Evolutionary conservation across 331 rosid species (phyloP).

Genomic region (Prunus yedoensis): DNA sequence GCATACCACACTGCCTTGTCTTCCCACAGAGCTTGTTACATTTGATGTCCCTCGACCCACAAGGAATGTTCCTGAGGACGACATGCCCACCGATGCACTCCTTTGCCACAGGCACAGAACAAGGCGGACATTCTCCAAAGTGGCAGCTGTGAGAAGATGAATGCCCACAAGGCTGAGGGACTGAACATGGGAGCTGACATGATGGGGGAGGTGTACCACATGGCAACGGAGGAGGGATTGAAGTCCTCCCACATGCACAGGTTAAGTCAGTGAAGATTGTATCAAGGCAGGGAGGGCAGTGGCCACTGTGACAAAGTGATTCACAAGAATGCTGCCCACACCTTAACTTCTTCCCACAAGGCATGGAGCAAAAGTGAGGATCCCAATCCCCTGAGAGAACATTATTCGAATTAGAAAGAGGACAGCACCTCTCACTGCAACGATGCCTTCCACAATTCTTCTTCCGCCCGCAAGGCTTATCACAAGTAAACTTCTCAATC

Average conservation of each 20-base stretch:
- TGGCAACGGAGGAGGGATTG: conserved; percentile 85
- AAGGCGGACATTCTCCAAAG: conserved; percentile 93
- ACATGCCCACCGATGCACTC: conserved; percentile 94
- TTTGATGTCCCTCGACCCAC: conserved; percentile 89
- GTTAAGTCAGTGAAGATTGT: conserved; percentile 81
- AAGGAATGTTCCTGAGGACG: conserved; percentile 88
- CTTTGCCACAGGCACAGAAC: conserved; percentile 88
- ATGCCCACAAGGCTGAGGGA: conserved; percentile 93
- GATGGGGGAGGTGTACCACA: conserved; percentile 86
- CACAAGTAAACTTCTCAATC: conserved; percentile 63
- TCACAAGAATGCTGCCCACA: conserved; percentile 94
- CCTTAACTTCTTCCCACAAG: conserved; percentile 83
- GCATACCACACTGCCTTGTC: conserved; percentile 88
- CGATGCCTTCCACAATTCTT: conserved; percentile 95
- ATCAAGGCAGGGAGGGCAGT: conserved; percentile 91
- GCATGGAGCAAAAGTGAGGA: conserved; percentile 83
- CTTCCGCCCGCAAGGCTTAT: conserved; percentile 78
- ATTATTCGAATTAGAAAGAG: conserved; percentile 51
- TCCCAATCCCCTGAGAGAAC: conserved; percentile 55
- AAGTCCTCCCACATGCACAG: conserved; percentile 85
- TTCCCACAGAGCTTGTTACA: conserved; percentile 94
- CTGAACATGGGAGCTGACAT: conserved; percentile 80
- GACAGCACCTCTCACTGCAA: conserved; percentile 87
- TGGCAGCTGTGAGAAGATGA: conserved; percentile 89
- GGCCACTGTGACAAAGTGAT: conserved; percentile 88